Evolutionary conservation across 495 filamentous ascomycete genomes (phyloP).

Genomic region (Achaetomiella virescens): DNA sequence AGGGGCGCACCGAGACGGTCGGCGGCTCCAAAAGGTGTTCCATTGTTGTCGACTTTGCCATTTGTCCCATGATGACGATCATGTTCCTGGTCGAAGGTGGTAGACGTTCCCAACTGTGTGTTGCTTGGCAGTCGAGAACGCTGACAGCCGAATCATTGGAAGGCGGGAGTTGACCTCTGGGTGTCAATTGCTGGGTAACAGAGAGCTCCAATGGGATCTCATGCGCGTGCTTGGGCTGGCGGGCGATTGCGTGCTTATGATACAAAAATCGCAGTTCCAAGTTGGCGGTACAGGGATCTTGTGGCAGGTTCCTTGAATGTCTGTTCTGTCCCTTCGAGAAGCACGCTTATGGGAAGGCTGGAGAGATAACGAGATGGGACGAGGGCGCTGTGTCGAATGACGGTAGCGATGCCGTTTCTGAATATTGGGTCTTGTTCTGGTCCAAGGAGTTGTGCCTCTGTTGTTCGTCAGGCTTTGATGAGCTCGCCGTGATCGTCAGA

Average conservation of each 20-base stretch:
- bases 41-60: slow-evolving; percentile 7
- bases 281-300: slow-evolving; percentile 1
- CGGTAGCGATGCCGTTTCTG: neutral
- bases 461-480: neutral
- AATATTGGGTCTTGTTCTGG: neutral
- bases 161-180: neutral
- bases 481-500: neutral
- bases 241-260: slow-evolving; percentile 11
- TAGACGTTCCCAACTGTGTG: slow-evolving; percentile 2
- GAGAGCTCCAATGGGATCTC: neutral
- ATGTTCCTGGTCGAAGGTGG: slow-evolving; percentile 6
- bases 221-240: neutral
- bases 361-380: neutral
- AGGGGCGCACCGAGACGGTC: slow-evolving; percentile 4
- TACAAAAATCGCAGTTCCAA: neutral
- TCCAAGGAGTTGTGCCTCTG: neutral
- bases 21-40: slow-evolving; percentile 18
- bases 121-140: slow-evolving; percentile 3
- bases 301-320: neutral
- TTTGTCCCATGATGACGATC: neutral
- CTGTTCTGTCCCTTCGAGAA: neutral
- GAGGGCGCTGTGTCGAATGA: neutral
- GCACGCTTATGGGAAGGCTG: neutral
- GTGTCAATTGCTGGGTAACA: neutral
- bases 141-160: slow-evolving; percentile 16